Base-by-base conservation (phyloP, 2,329 filamentous ascomycete genomes). In the Fusarium sp. region DNA sequence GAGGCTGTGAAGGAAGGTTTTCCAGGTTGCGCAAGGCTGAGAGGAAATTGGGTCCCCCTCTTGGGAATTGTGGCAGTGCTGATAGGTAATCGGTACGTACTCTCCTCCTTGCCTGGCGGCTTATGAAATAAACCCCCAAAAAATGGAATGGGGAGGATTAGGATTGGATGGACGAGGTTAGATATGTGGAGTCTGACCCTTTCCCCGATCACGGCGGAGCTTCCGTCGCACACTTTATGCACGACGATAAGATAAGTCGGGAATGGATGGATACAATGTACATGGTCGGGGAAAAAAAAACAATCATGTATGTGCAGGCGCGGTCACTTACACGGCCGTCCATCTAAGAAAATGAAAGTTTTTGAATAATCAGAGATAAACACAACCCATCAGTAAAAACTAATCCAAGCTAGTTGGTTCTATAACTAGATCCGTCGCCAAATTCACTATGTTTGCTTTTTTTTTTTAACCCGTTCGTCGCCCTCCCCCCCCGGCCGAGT, bases 401-500 rank as follows among this genome's bases (percentile, higher is more conserved):
- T 6, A 31, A 52, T n/a, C 6, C 47, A 31, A 52, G 47, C 47
- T 52, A 31, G 27, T 52, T 11, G 6, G 24, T 18, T 52, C 27
- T 31, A 4, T 6, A 52, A 20, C 27, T 52, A 52, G 27, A 52
- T 31, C 22, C 8, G 45, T 27, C 7, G 45, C 45, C 14, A 24
- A 42, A 9, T 52, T 69, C 24, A 18, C 38, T 47, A 22, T 24
- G 18, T 10, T n/a, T 63, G 31, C 35, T 40, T 31, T 57, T 74
- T 64, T 34, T 35, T 52, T 60, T 68, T 67, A 47, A 60, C 13
- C 11, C 64, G 63, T 54, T 18, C 34, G 60, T 22, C 7, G 29
- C 7, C 42, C 47, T 52, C 47, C 63, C 69, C 70, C n/a, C 69
- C 71, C 20, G 50, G 63, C 56, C 42, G 42, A 59, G 20, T 67